Base-by-base conservation (phyloP, 805 yeast genomes). In the Metschnikowia peoriensis region DNA sequence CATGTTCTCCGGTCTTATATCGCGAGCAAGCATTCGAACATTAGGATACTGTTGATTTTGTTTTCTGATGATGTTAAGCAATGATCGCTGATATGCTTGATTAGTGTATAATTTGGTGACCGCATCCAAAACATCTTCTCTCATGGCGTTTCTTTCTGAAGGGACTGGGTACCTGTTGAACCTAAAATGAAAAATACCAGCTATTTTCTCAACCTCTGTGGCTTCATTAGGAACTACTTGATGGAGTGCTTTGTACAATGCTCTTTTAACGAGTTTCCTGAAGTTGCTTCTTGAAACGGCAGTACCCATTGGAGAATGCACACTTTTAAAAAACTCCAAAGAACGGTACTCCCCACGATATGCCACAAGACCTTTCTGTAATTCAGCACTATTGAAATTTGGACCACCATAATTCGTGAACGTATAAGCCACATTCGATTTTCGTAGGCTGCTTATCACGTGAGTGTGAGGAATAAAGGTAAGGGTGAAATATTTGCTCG, bases 341-440 rank as follows among this genome's bases (percentile, higher is more conserved):
- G 59, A 50, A 16, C 51, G 46, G 49, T 61, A 72, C 38, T 59
- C 53, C 16, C 79, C 78, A 2, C 51, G 59, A 57, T 74, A 75
- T 4, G 42, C 37, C 17, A 42, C 49, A 29, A 70, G 48, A 11
- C 47, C 50, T 2, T 53, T 54, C 38, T 61, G 69, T 15, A 73
- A 61, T 2, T 16, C 38, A 1, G 52, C 17, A 53, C 65, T 63
- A 51, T 74, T 74, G 32, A 72, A 54, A 8, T 59, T 58, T 39
- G 51, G 63, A 4, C 70, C 63, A 2, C 66, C 65, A n/a, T 47
- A 55, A 50, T 70, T 66, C 41, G 69, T 63, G 56, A 69, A 68
- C 2, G 68, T 66, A 47, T 68, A 66, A 11, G 78, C 73, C 37
- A 75, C 59, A 47, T 67, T 71, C 10, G 78, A 72, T 55, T 74